Evolutionary conservation across 1,284 basidiomycete species (phyloP), one percentile per base, ranked within the genome.

Genomic region (Irpex sp.): DNA sequence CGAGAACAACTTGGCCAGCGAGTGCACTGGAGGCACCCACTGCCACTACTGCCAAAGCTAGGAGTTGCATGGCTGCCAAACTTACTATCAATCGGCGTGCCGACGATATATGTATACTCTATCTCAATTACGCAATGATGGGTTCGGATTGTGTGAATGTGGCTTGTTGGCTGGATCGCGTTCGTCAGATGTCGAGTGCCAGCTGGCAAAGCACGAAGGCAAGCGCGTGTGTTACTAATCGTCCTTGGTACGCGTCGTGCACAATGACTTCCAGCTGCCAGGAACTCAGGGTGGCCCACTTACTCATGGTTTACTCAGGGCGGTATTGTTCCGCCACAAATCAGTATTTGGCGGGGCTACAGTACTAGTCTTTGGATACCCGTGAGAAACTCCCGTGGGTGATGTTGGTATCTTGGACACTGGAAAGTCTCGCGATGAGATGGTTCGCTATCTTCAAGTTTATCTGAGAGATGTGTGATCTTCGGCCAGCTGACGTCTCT

Each of bases 51-150:
- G 17, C 31, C 1, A 57, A 38, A 36, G 55, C 26, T 36, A 57
- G 17, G 55, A 57, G 36, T n/a, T 38, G 55, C 55, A 57, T 57
- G 36, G 17, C 51, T 57, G 36, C 55, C 55, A 36, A 31, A 38
- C 26, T 8, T 52, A 26, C 19, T 17, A 17, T 19, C 51, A 11
- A 52, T 11, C 51, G n/a, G 51, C 55, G 36, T 17, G 31, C 15
- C 31, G 15, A 57, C 9, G 51, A 34, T 57, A n/a, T 57, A 57
- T 57, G 26, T 36, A 19, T 26, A 36, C 17, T 21, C 17, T 38
- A 57, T n/a, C 55, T 11, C 51, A 31, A 57, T 57, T 57, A 57
- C 55, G 55, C 55, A 8, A 57, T 57, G 55, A 57, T 57, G 55
- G 55, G 36, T 57, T 57, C 55, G 55, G 7, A 57, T 57, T 57